Evolutionary conservation across 2,329 filamentous ascomycete genomes (phyloP).

Genomic region (Calonectria pseudoreteaudii): DNA sequence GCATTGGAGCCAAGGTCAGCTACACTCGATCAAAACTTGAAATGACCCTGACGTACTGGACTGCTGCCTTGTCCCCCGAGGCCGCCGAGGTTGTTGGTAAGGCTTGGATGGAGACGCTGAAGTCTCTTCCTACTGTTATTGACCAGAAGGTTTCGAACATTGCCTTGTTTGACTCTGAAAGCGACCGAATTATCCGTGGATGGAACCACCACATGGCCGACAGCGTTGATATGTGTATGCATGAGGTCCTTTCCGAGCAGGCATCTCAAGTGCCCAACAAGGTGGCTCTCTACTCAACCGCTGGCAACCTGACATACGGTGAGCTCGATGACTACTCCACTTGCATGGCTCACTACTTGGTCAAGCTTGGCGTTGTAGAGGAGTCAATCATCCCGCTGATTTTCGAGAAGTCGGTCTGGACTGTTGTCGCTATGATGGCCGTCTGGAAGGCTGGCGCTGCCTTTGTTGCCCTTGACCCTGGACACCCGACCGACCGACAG

Average conservation of each 20-base stretch:
- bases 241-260: neutral
- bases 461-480: conserved; percentile 11
- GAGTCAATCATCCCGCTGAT: neutral
- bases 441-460: conserved; percentile 8
- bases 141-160: neutral
- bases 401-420: conserved; percentile 13
- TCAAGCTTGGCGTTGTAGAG: neutral
- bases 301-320: neutral
- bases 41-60: neutral
- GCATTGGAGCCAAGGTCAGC: neutral
- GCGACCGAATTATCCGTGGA: neutral
- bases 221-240: neutral
- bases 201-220: neutral
- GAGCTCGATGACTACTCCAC: neutral
- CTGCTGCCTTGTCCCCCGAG: neutral
- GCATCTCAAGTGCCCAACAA: neutral
- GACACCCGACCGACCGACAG: neutral
- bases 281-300: neutral
- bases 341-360: neutral
- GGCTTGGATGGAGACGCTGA: neutral
- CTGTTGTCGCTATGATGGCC: conserved; percentile 9
- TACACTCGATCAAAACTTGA: neutral
- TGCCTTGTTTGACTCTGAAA: neutral
- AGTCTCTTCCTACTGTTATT: neutral
- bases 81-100: neutral